Percentiles rank a stretch among this genome's conserved stretches.
phyloP scores from a whole-genome alignment of 805 yeast genomes.

The Pichia pseudocactophila region DNA sequence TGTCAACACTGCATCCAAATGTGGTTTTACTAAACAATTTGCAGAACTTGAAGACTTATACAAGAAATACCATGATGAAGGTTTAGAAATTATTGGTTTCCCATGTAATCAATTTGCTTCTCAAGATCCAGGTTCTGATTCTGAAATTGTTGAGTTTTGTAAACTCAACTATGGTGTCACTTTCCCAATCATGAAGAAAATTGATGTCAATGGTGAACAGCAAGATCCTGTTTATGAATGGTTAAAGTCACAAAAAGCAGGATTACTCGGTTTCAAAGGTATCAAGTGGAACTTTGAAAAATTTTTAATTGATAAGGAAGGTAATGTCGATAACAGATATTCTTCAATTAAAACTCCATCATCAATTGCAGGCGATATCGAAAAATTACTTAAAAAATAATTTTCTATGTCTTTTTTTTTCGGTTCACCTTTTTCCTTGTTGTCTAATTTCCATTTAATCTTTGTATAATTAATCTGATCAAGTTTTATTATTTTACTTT shows the following conservation, averaged over 20 bases:
- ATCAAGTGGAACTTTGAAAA: constrained; percentile 56
- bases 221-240: constrained; percentile 75
- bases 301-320: constrained; percentile 46
- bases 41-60: constrained; percentile 60
- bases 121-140: constrained; percentile 65
- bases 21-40: constrained; percentile 73
- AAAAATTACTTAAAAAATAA: constrained; percentile 37
- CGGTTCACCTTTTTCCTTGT: no score
- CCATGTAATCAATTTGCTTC: constrained; percentile 87
- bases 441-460: background rate
- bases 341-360: constrained; percentile 63
- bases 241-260: constrained; percentile 55
- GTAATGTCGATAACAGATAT: constrained; percentile 43
- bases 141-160: constrained; percentile 69
- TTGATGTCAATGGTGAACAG: constrained; percentile 80
- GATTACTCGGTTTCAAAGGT: constrained; percentile 61
- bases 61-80: constrained; percentile 52
- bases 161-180: constrained; percentile 77
- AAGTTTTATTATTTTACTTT: background rate
- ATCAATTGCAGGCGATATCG: constrained; percentile 48
- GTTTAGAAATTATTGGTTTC: constrained; percentile 67
- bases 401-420: background rate
- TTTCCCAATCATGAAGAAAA: constrained; percentile 80
- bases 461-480: background rate
- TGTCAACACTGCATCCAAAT: constrained; percentile 84